These are phyloP conservation scores for Gamsiella multidivaricata DNA, from an alignment of 192 early-diverging fungal species.

Conservation along the genomic window DNA sequence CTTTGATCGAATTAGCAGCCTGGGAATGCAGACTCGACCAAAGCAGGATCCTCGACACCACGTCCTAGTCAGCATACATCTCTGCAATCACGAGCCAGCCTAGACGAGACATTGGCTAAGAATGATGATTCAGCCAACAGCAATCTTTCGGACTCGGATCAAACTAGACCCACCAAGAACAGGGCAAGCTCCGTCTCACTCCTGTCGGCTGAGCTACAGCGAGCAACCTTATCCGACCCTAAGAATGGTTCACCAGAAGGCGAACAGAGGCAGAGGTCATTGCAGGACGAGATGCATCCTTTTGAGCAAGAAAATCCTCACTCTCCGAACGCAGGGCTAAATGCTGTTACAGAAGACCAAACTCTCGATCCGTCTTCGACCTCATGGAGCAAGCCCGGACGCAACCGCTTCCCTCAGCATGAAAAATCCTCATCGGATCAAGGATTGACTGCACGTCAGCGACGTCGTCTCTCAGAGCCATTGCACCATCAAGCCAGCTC, in stretches of 20 bases:
- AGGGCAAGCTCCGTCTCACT: conserved; percentile 21
- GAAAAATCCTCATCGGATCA: conserved; percentile 34
- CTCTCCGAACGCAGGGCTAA: neutral
- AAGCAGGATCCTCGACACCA: neutral
- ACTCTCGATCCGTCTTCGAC: neutral
- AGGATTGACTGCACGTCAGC: conserved; percentile 6
- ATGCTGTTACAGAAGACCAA: neutral
- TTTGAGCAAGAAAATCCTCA: neutral
- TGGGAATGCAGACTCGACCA: too few species aligned
- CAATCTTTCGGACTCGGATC: neutral
- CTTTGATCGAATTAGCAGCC: too few species aligned
- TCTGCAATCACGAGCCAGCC: conserved; percentile 9
- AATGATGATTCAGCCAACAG: neutral
- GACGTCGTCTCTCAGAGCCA: conserved; percentile 45
- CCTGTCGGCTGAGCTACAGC: conserved; percentile 42
- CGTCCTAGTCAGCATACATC: too few species aligned
- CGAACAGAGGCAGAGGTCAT: neutral
- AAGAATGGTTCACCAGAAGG: neutral
- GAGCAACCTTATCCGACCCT: conserved; percentile 13
- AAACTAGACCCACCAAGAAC: conserved; percentile 3
- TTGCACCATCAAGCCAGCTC: conserved; percentile 15
- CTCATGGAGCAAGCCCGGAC: neutral
- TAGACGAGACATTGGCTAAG: conserved; percentile 7
- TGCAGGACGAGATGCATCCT: conserved; percentile 5
- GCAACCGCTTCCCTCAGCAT: conserved; percentile 1